Base-by-base conservation (phyloP, 164 flowering plant genomes). In the Magnolia changhungtana region DNA sequence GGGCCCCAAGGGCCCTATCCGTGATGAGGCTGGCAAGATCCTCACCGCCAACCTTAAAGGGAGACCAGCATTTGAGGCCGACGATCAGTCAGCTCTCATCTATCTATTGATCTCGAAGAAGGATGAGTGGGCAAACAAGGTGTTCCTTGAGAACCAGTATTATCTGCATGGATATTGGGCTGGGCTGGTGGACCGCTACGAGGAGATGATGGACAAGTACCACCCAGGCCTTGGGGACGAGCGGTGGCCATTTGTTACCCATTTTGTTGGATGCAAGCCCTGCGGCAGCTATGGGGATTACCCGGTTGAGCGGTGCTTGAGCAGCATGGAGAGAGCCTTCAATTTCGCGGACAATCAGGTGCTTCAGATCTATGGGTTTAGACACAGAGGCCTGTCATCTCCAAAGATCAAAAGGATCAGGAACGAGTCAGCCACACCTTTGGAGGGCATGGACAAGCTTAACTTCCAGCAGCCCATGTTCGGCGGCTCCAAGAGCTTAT, bases 201-300 rank as follows among this genome's bases (percentile, higher is more conserved):
- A 95, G 73, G 97, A 93, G 81, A 92, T 93, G 96, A 81, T 86
- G 20, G 96, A 92, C 80, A 95, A 92, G 82, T 89, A 95, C 73
- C 93, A 92, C 77, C 95, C 98, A 0, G 98, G 98, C 5, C 81
- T 90, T 55, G 98, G 98, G 4, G 98, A 95, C 65, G 98, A 92
- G 77, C 85, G 98, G 84, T 95, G 98, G 98, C 98, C 98, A 0
- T 93, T 95, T 76, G 95, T 95, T 66, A 95, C 98, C 19, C 98
- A 95, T 86, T 95, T 95, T 70, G 97, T 92, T 69, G 98, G 98
- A 50, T 95, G 97, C 81, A 91, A 93, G 87, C 97, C 98, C 78
- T 95, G 98, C 77, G 96, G 97, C 7, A 90, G 97, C 79, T 90
- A 93, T 78, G 97, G 95, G 31, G 97, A 93, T 84, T 93, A 95